phyloP scores from a whole-genome alignment of 106 monocot species.

The Allium sativum region DNA sequence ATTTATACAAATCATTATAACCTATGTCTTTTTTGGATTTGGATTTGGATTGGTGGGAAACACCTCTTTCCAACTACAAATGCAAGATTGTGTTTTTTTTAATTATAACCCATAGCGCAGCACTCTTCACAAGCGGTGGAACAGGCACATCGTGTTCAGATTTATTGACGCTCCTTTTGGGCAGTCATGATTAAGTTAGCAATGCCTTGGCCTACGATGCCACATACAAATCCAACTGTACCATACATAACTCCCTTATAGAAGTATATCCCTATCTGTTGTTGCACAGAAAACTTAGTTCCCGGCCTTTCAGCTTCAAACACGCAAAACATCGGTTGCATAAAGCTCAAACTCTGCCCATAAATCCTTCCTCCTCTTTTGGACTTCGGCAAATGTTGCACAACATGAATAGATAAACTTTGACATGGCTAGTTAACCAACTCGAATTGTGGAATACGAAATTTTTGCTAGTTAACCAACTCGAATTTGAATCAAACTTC shows the following conservation, averaged over 20 bases:
- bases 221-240: slow-evolving; percentile 64
- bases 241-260: slow-evolving; percentile 79
- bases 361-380: slow-evolving; percentile 83
- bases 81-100: no score
- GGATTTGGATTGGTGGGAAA: no score
- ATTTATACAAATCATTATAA: no score
- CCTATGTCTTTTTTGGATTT: no score
- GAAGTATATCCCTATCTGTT: slow-evolving; percentile 60
- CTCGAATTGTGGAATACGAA: no score
- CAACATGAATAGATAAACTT: slow-evolving; percentile 78
- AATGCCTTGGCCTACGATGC: slow-evolving; percentile 66
- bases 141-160: slow-evolving; percentile 74
- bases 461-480: no score
- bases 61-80: no score
- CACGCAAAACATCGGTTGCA: slow-evolving; percentile 69
- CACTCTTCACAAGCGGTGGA: slow-evolving; percentile 72
- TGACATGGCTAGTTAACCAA: no score
- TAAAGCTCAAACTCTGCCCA: slow-evolving; percentile 89
- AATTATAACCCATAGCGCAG: slow-evolving; percentile 62
- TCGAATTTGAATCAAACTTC: no score
- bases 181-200: slow-evolving; percentile 67
- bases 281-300: slow-evolving; percentile 49
- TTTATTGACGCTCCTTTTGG: slow-evolving; percentile 61
- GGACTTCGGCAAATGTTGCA: slow-evolving; percentile 76
- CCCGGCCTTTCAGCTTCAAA: slow-evolving; percentile 82